Conservation (phyloP, 1,284 basidiomycete species). For the Pholiota adiposa region DNA sequence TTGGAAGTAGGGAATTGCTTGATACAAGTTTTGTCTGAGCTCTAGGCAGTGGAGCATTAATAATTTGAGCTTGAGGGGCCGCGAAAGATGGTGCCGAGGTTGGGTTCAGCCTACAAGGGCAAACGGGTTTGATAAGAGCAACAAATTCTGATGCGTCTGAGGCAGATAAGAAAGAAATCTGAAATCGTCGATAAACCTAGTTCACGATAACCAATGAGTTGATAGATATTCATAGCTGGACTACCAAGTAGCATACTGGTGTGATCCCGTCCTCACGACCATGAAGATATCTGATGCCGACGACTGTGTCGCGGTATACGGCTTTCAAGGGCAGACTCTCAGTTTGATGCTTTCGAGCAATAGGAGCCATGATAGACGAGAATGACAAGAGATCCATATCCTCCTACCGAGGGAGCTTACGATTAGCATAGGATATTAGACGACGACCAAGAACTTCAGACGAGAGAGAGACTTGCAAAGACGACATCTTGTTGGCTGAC, state of each 20-base stretch:
- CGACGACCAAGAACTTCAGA: not conserved
- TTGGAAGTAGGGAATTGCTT: conserved; percentile 4
- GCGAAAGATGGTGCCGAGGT: conserved; percentile 13
- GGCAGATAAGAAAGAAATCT: conserved; percentile 64
- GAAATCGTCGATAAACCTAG: conserved; percentile 72
- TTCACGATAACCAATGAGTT: not conserved
- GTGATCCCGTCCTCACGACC: conserved; percentile 39
- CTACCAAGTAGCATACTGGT: conserved; percentile 39
- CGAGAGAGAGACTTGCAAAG: conserved; percentile 54
- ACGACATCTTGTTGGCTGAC: conserved; percentile 55
- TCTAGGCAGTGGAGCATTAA: not conserved
- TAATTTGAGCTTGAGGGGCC: conserved; percentile 9
- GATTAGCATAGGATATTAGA: conserved; percentile 4
- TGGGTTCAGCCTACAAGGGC: conserved; percentile 69
- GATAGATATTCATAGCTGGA: not conserved
- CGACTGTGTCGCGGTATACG: conserved; percentile 70
- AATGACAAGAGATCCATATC: conserved; percentile 73
- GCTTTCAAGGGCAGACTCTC: conserved; percentile 74
- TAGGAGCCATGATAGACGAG: conserved; percentile 44
- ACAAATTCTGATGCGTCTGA: conserved; percentile 58
- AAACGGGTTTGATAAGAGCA: conserved; percentile 63
- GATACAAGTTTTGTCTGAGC: not conserved
- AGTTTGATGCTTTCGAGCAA: conserved; percentile 32
- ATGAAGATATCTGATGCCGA: conserved; percentile 74
- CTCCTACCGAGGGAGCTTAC: conserved; percentile 51